Conservation (phyloP, 208 protist species). For the Blastocrithidia nonstop region DNA sequence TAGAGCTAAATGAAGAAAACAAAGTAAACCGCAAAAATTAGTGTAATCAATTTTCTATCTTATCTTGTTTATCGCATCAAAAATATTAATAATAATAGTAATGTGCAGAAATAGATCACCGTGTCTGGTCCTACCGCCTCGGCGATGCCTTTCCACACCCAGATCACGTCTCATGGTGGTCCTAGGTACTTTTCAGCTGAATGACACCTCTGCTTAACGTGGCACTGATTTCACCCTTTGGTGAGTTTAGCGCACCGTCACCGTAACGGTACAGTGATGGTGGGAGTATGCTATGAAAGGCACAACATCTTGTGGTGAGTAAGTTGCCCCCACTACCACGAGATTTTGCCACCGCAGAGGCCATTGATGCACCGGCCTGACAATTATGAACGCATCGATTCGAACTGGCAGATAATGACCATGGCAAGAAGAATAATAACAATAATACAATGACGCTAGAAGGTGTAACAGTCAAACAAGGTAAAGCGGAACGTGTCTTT, state of each 20-base stretch:
- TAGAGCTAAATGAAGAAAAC: too few relatives aligned
- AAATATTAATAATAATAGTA: too few relatives aligned
- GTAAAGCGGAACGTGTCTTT: too few relatives aligned
- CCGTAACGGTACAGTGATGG: conserved; percentile 14
- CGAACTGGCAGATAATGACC: too few relatives aligned
- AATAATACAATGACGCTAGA: too few relatives aligned
- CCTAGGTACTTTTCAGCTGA: conserved; percentile 38
- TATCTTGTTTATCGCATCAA: too few relatives aligned
- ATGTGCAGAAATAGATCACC: too few relatives aligned
- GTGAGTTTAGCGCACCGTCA: conserved; percentile 17
- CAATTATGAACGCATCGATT: conserved; percentile 20
- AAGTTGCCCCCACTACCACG: conserved; percentile 35
- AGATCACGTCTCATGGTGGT: conserved; percentile 16
- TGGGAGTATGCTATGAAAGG: conserved; percentile 14
- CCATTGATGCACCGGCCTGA: conserved; percentile 26
- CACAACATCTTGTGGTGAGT: conserved; percentile 15
- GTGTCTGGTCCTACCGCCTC: too few relatives aligned
- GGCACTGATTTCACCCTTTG: conserved; percentile 22
- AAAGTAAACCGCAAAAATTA: too few relatives aligned
- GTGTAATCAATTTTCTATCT: too few relatives aligned
- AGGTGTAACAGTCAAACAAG: conserved; percentile 6
- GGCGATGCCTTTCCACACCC: conserved; percentile 40
- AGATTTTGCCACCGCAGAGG: conserved; percentile 12
- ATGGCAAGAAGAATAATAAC: neutral
- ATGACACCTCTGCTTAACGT: conserved; percentile 51